Conservation (phyloP, 2,329 filamentous ascomycete genomes). For the Grosmannia clavigera region DNA sequence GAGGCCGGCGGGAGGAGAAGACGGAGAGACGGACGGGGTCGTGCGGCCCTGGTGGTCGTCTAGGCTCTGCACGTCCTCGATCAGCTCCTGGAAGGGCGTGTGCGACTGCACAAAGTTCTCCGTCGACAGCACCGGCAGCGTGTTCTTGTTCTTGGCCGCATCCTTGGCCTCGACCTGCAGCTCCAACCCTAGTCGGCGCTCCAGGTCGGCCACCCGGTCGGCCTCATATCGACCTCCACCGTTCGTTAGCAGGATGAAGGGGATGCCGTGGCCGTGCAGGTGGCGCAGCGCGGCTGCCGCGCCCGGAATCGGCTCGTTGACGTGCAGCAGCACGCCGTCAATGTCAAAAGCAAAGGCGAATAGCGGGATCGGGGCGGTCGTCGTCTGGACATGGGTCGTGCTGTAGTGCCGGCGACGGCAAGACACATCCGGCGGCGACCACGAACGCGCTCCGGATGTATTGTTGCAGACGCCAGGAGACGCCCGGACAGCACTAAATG, state of each 20-base stretch:
- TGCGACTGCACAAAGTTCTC: conserved; percentile 79
- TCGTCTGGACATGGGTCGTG: neutral
- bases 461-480: no score
- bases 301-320: conserved; percentile 64
- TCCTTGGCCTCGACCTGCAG: conserved; percentile 85
- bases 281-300: conserved; percentile 61
- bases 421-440: no score
- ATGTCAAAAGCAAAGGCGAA: conserved; percentile 44
- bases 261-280: conserved; percentile 63
- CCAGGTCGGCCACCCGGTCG: conserved; percentile 59
- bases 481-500: no score
- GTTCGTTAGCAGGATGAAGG: conserved; percentile 92
- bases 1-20: conserved; percentile 27
- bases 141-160: conserved; percentile 37
- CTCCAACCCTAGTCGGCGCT: conserved; percentile 57
- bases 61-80: conserved; percentile 8
- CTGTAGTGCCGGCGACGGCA: no score
- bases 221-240: conserved; percentile 78
- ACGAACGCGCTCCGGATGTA: no score
- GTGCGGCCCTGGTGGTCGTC: neutral
- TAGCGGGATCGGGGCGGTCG: conserved; percentile 9
- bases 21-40: neutral
- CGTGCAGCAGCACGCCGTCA: conserved; percentile 88
- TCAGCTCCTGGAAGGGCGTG: conserved; percentile 70
- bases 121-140: conserved; percentile 50